Base-by-base conservation (phyloP, 2,329 filamentous ascomycete genomes). In the Venturia carpophila region DNA sequence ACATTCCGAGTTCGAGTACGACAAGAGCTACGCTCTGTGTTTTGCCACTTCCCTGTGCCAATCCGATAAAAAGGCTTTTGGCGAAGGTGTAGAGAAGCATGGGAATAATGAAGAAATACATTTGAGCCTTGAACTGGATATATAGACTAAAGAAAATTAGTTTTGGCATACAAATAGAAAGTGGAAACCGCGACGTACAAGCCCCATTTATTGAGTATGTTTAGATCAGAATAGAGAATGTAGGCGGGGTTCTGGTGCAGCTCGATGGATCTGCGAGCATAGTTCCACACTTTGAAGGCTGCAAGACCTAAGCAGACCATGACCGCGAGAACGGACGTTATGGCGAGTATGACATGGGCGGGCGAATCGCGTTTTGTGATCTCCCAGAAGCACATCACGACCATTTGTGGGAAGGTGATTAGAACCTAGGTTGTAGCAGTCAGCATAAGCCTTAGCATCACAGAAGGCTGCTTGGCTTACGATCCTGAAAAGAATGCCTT, bases 161-260 rank as follows among this genome's bases (percentile, higher is more conserved):
- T n/a, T 7, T 37, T 58, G 30, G 21, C 5, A 19, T 37, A 5
- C 1, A 19, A n/a, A n/a, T 34, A n/a, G 27, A 5, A 37, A 37
- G 7, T 9, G 5, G 9, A 5, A n/a, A 37, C 3, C 17, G 19
- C 9, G 17, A 58, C 52, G 17, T 58, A 58, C 52, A 97, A 97
- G 27, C 93, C 93, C 92, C 92, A 97, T 78, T 96, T 96, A 84
- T 97, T 96, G 69, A 97, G 84, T 63, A 90, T 88, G 68, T 90
- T 84, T 21, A 92, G 92, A 72, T 97, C 92, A 2, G 93, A 97
- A 79, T 95, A 97, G 68, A 97, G 86, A 70, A 97, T 96, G 77
- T 97, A 97, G 39, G 92, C 93, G 34, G 93, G 92, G 79, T 96
- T 97, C 79, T 92, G 92, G 82, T 97, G 92, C 85, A 96, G 91